Percentiles rank a stretch among this genome's conserved stretches.
Conservation (phyloP, 768 basidiomycete species). For the Amanita rubescens region DNA sequence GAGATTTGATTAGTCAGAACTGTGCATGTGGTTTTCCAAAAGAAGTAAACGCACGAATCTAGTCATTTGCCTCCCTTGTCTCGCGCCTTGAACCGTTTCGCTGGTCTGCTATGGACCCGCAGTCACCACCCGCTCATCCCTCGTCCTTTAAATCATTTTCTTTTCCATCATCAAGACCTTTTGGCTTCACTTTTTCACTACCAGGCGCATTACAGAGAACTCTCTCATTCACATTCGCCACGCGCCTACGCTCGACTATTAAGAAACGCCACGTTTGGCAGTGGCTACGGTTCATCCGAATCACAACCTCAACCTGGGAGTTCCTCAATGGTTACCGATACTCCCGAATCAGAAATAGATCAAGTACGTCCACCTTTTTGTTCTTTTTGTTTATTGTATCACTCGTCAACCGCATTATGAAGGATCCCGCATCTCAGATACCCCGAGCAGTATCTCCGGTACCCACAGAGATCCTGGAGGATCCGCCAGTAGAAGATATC, state of each 20-base stretch:
- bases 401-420: not conserved
- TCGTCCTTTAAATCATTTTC: not conserved
- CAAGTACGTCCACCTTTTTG: not conserved
- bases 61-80: slow-evolving; percentile 1
- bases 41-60: not conserved
- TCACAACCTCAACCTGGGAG: not conserved
- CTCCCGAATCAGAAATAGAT: not conserved
- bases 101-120: not conserved
- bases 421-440: slow-evolving; percentile 4
- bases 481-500: slow-evolving; percentile 24
- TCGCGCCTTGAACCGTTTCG: not conserved
- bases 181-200: not conserved
- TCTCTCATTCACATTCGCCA: not conserved
- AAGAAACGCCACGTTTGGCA: not conserved
- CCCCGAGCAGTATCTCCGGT: slow-evolving; percentile 23
- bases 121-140: not conserved
- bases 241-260: not conserved
- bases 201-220: not conserved
- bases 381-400: not conserved
- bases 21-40: not conserved
- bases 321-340: not conserved
- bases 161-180: not conserved
- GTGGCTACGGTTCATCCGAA: not conserved
- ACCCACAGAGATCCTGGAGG: slow-evolving; percentile 28
- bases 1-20: not conserved